phyloP scores from a whole-genome alignment of 202 grass and related monocot genomes.

The Panicum virgatum region DNA sequence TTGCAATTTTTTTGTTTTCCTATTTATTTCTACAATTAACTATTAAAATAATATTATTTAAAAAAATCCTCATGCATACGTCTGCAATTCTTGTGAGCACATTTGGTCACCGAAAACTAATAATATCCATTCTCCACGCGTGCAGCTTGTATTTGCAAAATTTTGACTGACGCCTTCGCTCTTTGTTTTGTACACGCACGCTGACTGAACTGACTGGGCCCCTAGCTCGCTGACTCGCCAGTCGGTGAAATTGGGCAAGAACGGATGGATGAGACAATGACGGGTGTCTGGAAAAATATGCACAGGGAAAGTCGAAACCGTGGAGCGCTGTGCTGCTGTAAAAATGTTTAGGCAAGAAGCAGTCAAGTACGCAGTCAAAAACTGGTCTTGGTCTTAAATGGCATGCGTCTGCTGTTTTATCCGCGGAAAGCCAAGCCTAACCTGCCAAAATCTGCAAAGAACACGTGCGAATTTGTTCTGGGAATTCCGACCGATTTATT shows the following conservation, averaged over 20 bases:
- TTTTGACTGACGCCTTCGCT: not conserved
- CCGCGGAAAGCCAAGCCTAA: not conserved
- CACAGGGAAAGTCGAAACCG: conserved; percentile 6
- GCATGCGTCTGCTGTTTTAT: not conserved
- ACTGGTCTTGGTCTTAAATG: not conserved
- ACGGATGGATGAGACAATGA: not conserved
- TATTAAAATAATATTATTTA: no score
- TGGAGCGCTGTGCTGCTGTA: not conserved
- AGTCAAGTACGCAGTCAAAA: conserved; percentile 25
- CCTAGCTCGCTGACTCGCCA: not conserved
- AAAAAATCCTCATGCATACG: no score
- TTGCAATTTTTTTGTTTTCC: no score
- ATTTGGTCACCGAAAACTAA: no score
- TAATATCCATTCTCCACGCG: no score
- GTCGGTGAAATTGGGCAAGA: not conserved
- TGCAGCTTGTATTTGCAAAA: not conserved
- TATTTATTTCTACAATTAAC: no score
- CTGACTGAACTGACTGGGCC: not conserved
- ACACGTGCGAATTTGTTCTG: not conserved
- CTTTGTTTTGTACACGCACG: not conserved
- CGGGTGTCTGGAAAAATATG: not conserved
- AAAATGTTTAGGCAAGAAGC: not conserved
- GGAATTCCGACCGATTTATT: not conserved
- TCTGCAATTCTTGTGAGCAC: no score
- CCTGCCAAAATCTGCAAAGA: not conserved